phyloP scores from a whole-genome alignment of 2,329 filamentous ascomycete genomes.

The Clonostachys solani region DNA sequence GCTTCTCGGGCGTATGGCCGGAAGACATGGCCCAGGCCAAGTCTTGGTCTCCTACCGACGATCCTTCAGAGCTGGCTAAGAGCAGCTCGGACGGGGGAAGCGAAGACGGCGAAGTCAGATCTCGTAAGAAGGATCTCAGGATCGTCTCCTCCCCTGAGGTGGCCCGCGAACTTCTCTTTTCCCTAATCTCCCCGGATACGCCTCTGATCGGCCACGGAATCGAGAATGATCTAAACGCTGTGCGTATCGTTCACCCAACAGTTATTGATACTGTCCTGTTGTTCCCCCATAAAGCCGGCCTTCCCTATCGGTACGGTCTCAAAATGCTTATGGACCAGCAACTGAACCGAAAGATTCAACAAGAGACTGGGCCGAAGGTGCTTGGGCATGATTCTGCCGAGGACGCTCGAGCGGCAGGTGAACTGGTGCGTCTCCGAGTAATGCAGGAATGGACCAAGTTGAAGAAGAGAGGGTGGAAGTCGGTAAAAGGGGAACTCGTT shows the following conservation, averaged over 20 bases:
- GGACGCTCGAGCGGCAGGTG: constrained; percentile 84
- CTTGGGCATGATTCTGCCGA: constrained; percentile 87
- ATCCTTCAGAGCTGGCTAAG: constrained; percentile 14
- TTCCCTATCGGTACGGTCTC: constrained; percentile 77
- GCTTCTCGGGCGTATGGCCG: constrained; percentile 81
- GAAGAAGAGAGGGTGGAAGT: constrained; percentile 62
- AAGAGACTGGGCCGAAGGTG: constrained; percentile 44
- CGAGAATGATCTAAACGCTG: constrained; percentile 89
- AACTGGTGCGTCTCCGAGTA: constrained; percentile 72
- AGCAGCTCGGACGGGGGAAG: constrained; percentile 9
- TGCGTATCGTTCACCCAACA: constrained; percentile 78
- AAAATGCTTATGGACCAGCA: constrained; percentile 67
- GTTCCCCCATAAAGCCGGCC: constrained; percentile 71
- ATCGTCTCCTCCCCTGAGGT: constrained; percentile 72
- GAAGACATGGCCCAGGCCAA: constrained; percentile 70
- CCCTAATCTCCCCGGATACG: constrained; percentile 69
- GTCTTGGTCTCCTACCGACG: constrained; percentile 36
- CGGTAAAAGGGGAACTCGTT: constrained; percentile 45
- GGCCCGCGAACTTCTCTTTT: constrained; percentile 75
- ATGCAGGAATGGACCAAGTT: constrained; percentile 65
- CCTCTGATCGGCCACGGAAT: constrained; percentile 89
- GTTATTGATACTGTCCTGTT: constrained; percentile 84
- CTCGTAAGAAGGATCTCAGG: constrained; percentile 44
- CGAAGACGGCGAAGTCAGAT: constrained; percentile 18
- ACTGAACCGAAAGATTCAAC: constrained; percentile 76